Base-by-base conservation (phyloP, 768 basidiomycete genomes). In the Lactarius psammicola region DNA sequence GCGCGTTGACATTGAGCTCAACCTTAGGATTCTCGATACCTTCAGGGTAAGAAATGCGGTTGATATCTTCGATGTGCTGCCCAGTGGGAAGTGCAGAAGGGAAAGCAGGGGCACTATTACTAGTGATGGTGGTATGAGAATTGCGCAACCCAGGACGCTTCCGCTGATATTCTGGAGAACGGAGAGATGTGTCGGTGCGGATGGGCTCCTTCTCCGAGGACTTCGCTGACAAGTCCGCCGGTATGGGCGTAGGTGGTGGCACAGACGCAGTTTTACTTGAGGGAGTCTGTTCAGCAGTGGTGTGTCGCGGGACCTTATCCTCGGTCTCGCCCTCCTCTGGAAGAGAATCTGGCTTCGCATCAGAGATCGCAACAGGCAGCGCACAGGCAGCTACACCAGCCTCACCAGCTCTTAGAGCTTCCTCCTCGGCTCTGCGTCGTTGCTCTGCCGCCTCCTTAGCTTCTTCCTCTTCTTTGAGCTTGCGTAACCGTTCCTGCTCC, bases 1-100 rank as follows among this genome's bases (percentile, higher is more conserved):
- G 86, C 8, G 88, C 89, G 66, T 88, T 85, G 62, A 84, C 79
- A 76, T 97, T 98, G 69, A 98, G 88, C 70, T 93, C 93, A 10
- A 87, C 78, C 69, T 83, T 84, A 2, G 96, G 96, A 60, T 94
- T 90, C 74, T 81, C 81, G 74, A 94, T 84, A 56, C 89, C 87
- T 62, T 88, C 87, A 8, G 95, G 94, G 74, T 98, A 98, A 31
- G 83, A 77, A 51, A 98, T 82, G 56, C 83, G 78, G 38, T 81
- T 80, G 56, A 98, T 84, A 75, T 96, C 89, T 56, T 90, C 87
- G 69, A 99, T 96, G 68, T 86, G 84, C 59, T 88, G 85, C 40
- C 96, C 96, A 10, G 92, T 88, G 17, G 87, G 85, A 53, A 98
- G 79, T 0, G 88, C 86, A 59, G 87, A 88, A 18, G 84, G 85